Percentiles rank a stretch among this genome's conserved stretches.
phyloP scores from a whole-genome alignment of 306 rosid species.

The Fragaria ananassa region DNA sequence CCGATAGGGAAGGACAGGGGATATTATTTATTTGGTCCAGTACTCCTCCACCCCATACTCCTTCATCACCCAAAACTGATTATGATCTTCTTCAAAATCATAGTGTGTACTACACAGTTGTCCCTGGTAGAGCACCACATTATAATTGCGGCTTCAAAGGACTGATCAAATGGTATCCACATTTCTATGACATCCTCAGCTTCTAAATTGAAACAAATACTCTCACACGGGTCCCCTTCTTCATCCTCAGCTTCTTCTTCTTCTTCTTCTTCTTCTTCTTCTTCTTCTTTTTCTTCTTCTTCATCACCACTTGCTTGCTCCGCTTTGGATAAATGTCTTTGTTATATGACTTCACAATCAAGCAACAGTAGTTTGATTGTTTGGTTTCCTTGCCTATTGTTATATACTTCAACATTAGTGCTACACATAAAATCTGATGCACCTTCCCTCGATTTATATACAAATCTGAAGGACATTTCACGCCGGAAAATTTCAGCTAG shows the following conservation, averaged over 20 bases:
- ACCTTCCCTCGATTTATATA: background rate
- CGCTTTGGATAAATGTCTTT: background rate
- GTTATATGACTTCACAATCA: conserved; percentile 23
- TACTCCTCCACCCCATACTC: background rate
- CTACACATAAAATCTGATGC: background rate
- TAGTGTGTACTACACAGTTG: background rate
- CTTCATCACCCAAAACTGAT: background rate
- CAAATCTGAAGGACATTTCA: background rate
- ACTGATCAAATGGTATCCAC: background rate
- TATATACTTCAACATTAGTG: background rate
- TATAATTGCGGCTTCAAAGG: background rate
- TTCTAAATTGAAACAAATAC: background rate
- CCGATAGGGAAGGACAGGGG: background rate
- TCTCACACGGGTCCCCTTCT: background rate
- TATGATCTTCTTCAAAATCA: background rate
- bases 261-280: background rate
- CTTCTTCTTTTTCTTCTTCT: background rate
- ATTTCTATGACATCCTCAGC: background rate
- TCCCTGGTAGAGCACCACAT: background rate
- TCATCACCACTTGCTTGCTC: background rate
- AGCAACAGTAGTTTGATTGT: background rate
- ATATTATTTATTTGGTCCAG: background rate
- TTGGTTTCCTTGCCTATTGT: background rate
- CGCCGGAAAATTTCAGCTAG: background rate
- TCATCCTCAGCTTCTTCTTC: background rate